phyloP scores from a whole-genome alignment of 2,329 filamentous ascomycete genomes.

The Periconia macrospinosa region DNA sequence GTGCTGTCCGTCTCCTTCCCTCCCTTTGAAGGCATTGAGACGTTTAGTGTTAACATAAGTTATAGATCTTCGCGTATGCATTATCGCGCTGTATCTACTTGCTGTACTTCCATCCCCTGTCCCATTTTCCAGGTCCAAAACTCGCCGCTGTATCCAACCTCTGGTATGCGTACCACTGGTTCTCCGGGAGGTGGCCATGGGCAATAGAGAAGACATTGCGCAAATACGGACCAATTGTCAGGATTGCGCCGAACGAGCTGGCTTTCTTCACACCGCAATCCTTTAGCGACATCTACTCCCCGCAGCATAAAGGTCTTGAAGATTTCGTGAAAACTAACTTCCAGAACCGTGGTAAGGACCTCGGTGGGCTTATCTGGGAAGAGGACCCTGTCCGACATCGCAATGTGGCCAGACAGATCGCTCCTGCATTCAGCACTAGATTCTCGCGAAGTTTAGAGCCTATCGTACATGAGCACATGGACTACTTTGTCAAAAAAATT shows the following conservation, averaged over 20 bases:
- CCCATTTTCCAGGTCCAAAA: slow-evolving; percentile 41
- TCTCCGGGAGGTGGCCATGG: slow-evolving; percentile 12
- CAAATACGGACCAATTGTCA: slow-evolving; percentile 36
- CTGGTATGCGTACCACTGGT: slow-evolving; percentile 8
- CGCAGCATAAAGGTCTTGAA: slow-evolving; percentile 8
- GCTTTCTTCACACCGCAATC: slow-evolving; percentile 9
- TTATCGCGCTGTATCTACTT: slow-evolving; percentile 24
- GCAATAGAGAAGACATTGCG: slow-evolving; percentile 17
- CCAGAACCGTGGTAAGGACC: slow-evolving; percentile 4
- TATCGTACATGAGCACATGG: slow-evolving; percentile 7
- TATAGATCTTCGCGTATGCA: slow-evolving; percentile 6
- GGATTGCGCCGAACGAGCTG: slow-evolving; percentile 38
- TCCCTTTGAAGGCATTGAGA: background rate
- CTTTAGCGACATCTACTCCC: slow-evolving; percentile 7
- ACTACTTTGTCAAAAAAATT: slow-evolving; percentile 7
- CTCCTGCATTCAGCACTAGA: slow-evolving; percentile 8
- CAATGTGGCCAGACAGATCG: slow-evolving; percentile 9
- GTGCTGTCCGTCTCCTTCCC: background rate
- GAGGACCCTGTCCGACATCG: slow-evolving; percentile 8
- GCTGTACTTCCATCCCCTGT: slow-evolving; percentile 43
- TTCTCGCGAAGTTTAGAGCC: slow-evolving; percentile 1
- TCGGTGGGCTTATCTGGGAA: slow-evolving; percentile 6
- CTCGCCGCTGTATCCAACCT: slow-evolving; percentile 18
- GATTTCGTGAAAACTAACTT: slow-evolving; percentile 6
- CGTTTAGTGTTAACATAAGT: background rate